These are phyloP conservation scores for Blastocystis sp. DNA, from an alignment of 352 stramenopile genomes.

Conservation along the genomic window DNA sequence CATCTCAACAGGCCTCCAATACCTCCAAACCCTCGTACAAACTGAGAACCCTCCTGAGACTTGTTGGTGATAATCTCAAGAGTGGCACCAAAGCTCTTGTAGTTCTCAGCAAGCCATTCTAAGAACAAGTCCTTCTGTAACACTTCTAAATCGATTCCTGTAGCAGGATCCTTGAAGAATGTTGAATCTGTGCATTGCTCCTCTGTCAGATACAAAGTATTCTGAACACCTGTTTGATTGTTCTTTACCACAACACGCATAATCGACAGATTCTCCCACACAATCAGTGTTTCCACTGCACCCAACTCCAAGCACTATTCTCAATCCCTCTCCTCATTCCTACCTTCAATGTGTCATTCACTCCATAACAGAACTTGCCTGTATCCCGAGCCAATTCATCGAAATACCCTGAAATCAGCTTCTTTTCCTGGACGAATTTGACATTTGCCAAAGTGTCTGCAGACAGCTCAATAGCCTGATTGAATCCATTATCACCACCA, in stretches of 20 bases:
- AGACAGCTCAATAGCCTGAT: slow-evolving; percentile 95
- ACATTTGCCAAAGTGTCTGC: slow-evolving; percentile 93
- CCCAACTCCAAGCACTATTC: slow-evolving; percentile 81
- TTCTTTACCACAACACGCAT: slow-evolving; percentile 87
- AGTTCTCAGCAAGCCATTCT: slow-evolving; percentile 99
- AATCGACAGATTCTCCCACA: slow-evolving; percentile 96
- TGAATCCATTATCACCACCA: slow-evolving; percentile 96
- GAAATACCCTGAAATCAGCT: slow-evolving; percentile 96
- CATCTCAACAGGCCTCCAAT: slow-evolving; percentile 96
- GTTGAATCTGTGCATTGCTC: slow-evolving; percentile 80
- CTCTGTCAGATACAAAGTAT: slow-evolving; percentile 74
- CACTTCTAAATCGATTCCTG: slow-evolving; percentile 88
- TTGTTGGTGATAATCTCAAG: slow-evolving; percentile 97
- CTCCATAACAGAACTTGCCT: slow-evolving; percentile 98
- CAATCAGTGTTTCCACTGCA: slow-evolving; percentile 95
- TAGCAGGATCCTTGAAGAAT: slow-evolving; percentile 89
- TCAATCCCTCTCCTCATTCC: neutral
- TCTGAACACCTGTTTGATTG: slow-evolving; percentile 79
- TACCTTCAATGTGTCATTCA: slow-evolving; percentile 92
- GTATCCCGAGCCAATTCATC: slow-evolving; percentile 97
- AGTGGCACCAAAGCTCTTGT: slow-evolving; percentile 93
- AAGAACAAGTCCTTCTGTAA: slow-evolving; percentile 89
- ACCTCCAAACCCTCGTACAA: slow-evolving; percentile 97
- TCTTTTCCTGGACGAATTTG: slow-evolving; percentile 99
- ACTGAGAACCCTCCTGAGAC: slow-evolving; percentile 92